A percentile compares a stretch with the other conserved stretches of the same genome.
These are phyloP conservation scores for Alternaria brassicicola DNA, from an alignment of 2,329 filamentous ascomycete species.

Conservation along the genomic window DNA sequence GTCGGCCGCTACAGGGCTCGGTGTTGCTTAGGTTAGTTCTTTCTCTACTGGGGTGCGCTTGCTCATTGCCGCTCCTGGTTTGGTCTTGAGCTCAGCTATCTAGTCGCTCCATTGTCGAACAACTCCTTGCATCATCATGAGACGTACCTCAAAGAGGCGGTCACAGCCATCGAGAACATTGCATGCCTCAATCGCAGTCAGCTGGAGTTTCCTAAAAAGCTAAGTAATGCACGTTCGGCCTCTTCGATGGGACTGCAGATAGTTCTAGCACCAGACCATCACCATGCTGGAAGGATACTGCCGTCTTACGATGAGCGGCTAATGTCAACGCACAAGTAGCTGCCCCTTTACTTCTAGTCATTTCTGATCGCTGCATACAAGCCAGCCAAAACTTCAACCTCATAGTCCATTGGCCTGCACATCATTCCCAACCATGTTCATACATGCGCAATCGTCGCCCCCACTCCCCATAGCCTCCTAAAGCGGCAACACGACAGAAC, in stretches of 20 bases:
- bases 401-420: neutral
- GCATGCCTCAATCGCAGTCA: neutral
- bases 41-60: conserved; percentile 1
- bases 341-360: neutral
- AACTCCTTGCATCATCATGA: conserved; percentile 1
- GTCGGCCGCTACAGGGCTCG: conserved; percentile 8
- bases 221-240: neutral
- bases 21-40: neutral
- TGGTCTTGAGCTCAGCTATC: neutral
- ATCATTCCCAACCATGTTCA: neutral
- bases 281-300: neutral
- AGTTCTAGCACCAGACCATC: conserved; percentile 2
- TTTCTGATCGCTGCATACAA: neutral
- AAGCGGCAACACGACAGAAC: conserved; percentile 1
- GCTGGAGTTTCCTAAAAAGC: neutral
- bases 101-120: neutral
- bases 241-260: conserved; percentile 4
- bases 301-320: neutral
- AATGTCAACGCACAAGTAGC: neutral
- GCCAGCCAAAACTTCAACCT: neutral
- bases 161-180: neutral
- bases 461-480: neutral
- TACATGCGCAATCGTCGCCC: neutral
- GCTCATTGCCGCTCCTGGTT: conserved; percentile 2
- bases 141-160: neutral